These are phyloP conservation scores for Austroboletus eburneus DNA, from an alignment of 768 basidiomycete genomes.

Conservation along the genomic window DNA sequence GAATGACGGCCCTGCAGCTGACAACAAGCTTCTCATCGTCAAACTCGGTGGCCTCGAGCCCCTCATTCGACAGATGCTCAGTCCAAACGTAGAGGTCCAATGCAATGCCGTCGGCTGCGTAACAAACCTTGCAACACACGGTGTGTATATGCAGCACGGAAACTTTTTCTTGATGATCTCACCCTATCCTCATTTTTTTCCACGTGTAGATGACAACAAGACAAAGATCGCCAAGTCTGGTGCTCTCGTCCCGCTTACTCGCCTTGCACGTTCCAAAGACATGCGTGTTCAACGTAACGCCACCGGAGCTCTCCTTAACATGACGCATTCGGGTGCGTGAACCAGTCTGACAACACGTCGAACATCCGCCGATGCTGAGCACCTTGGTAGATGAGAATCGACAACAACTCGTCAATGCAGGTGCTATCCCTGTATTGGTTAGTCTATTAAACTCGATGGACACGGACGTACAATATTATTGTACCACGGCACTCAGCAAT, in stretches of 20 bases:
- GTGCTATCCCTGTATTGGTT: conserved; percentile 96
- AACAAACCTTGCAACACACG: conserved; percentile 97
- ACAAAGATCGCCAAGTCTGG: conserved; percentile 99
- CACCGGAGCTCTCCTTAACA: conserved; percentile 95
- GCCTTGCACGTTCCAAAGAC: conserved; percentile 95
- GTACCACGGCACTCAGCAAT: conserved; percentile 96
- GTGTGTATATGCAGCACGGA: conserved; percentile 42
- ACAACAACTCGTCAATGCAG: conserved; percentile 96
- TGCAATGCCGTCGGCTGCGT: conserved; percentile 99
- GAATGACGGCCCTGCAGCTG: conserved; percentile 50
- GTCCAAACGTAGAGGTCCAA: conserved; percentile 98
- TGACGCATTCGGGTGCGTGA: conserved; percentile 92
- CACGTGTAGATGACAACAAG: conserved; percentile 89
- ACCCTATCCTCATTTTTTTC: conserved; percentile 6
- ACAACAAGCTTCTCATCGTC: conserved; percentile 98
- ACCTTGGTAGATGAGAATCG: conserved; percentile 84
- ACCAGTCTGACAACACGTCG: not conserved
- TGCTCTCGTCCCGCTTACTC: conserved; percentile 93
- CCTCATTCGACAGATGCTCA: conserved; percentile 97
- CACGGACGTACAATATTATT: conserved; percentile 99
- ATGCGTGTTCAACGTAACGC: conserved; percentile 99
- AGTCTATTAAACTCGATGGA: conserved; percentile 91
- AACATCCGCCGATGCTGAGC: conserved; percentile 3
- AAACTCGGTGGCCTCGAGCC: conserved; percentile 97
- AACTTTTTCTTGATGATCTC: conserved; percentile 4